A percentile compares a stretch with the other conserved stretches of the same genome.
These are phyloP conservation scores for Penicillium nucicola DNA, from an alignment of 495 filamentous ascomycete species.

Conservation along the genomic window DNA sequence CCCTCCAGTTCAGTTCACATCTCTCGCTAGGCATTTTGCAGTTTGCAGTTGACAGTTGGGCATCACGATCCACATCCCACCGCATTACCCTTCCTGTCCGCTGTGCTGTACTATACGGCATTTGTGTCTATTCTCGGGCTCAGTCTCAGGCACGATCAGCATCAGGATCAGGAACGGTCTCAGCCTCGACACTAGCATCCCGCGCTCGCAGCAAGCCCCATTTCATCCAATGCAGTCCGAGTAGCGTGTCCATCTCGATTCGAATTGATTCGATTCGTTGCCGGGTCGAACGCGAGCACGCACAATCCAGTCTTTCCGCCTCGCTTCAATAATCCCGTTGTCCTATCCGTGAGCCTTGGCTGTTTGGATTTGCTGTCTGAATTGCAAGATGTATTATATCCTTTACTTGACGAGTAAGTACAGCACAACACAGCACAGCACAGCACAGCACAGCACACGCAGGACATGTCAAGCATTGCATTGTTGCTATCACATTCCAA, in stretches of 20 bases:
- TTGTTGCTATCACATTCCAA: too few relatives aligned
- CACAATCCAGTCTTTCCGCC: conserved; percentile 9
- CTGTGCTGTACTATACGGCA: neutral
- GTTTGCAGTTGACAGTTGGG: conserved; percentile 20
- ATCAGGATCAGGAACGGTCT: too few relatives aligned
- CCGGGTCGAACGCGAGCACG: conserved; percentile 24
- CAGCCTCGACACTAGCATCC: conserved; percentile 1
- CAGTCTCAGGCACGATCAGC: too few relatives aligned
- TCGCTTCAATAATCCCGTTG: neutral
- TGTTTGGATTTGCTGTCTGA: neutral
- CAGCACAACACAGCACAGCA: too few relatives aligned
- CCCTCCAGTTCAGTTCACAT: too few relatives aligned
- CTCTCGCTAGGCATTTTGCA: conserved; percentile 10
- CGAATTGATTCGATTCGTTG: conserved; percentile 23
- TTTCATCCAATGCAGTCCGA: conserved; percentile 29
- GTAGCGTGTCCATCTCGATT: conserved; percentile 11
- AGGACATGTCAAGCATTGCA: too few relatives aligned
- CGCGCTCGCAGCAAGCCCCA: conserved; percentile 7
- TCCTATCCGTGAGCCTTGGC: too few relatives aligned
- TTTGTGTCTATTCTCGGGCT: neutral
- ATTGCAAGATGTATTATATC: conserved; percentile 59
- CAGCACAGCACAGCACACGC: too few relatives aligned
- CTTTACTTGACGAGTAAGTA: conserved; percentile 67
- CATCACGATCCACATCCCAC: conserved; percentile 31
- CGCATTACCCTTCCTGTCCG: conserved; percentile 16